Conservation (phyloP, 768 basidiomycete species). For the Rhizopogon rudus region DNA sequence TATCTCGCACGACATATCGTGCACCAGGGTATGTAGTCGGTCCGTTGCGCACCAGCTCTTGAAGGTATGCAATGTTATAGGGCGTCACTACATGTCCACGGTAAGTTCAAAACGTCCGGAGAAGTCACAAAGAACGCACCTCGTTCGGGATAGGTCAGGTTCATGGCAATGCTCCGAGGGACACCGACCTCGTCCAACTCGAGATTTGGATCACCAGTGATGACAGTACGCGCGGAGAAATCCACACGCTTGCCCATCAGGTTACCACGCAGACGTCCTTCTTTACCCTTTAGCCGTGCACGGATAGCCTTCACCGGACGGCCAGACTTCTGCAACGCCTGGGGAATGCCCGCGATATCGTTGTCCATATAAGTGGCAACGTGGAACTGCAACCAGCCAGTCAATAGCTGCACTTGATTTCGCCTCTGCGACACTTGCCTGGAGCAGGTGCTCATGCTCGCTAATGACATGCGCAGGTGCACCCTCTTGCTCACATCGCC, state of each 20-base stretch:
- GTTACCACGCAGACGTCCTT: constrained; percentile 96
- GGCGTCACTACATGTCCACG: constrained; percentile 68
- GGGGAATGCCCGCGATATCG: constrained; percentile 96
- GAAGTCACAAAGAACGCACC: constrained; percentile 41
- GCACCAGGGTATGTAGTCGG: constrained; percentile 95
- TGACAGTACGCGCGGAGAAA: constrained; percentile 98
- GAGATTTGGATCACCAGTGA: constrained; percentile 97
- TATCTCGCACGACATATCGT: constrained; percentile 94
- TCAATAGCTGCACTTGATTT: background rate
- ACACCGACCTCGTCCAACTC: constrained; percentile 97
- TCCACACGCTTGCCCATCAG: constrained; percentile 99
- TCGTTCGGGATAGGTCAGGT: constrained; percentile 94
- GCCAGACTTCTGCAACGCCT: constrained; percentile 95
- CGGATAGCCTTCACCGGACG: constrained; percentile 98
- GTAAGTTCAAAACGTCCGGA: constrained; percentile 5
- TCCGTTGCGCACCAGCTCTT: constrained; percentile 92
- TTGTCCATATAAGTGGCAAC: constrained; percentile 99
- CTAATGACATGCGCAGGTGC: constrained; percentile 94
- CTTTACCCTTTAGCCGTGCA: constrained; percentile 96
- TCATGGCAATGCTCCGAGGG: constrained; percentile 94
- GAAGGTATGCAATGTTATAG: constrained; percentile 92
- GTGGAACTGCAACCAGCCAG: constrained; percentile 63
- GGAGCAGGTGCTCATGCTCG: constrained; percentile 93
- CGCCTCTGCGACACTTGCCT: constrained; percentile 46
- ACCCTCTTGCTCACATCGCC: constrained; percentile 92